Base-by-base conservation (phyloP, 1,139 yeast genomes). In the Nakaseomyces nivariensis region DNA sequence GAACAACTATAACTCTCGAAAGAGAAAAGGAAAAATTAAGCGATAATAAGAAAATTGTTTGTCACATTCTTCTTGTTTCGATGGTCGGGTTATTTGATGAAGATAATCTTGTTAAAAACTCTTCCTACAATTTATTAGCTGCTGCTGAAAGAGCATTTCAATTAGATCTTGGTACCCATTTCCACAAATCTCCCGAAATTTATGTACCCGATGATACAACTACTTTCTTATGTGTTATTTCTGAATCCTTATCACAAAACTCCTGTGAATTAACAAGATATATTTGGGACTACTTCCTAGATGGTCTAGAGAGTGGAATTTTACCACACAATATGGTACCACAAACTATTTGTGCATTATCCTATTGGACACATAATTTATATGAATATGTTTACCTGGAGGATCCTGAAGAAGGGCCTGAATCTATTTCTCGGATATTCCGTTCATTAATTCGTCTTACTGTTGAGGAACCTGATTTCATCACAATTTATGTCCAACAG, bases 291-390 rank as follows among this genome's bases (percentile, higher is more conserved):
- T 58, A 58, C 25, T 49, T 62, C 34, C 40, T 64, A 27, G 61
- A 62, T 29, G 63, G 64, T 5, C 48, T 66, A n/a, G 55, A 54
- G 31, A 59, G 54, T 37, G 51, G 52, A 13, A 52, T 58, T 4
- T 47, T 63, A 11, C 58, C 59, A 6, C 55, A 52, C 5, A 54
- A 55, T 26, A 51, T 54, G 37, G 51, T 59, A 25, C 65, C 67
- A 3, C 58, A 56, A 17, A 55, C 60, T 1, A 69, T 83, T 4
- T 67, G 75, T 55, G 81, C 80, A 60, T 70, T 82, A 10, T 73
- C 87, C 0, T 90, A 94, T 2, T 88, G 96, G 95, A 73, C 85
- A n/a, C 76, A 75, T 36, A 85, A 87, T 58, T 71, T 86, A 31
- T 78, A 81, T 59, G 73, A 73, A 27, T 67, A 78, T 57, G 80